phyloP scores from a whole-genome alignment of 768 basidiomycete genomes.

The Lyophyllum atratum region DNA sequence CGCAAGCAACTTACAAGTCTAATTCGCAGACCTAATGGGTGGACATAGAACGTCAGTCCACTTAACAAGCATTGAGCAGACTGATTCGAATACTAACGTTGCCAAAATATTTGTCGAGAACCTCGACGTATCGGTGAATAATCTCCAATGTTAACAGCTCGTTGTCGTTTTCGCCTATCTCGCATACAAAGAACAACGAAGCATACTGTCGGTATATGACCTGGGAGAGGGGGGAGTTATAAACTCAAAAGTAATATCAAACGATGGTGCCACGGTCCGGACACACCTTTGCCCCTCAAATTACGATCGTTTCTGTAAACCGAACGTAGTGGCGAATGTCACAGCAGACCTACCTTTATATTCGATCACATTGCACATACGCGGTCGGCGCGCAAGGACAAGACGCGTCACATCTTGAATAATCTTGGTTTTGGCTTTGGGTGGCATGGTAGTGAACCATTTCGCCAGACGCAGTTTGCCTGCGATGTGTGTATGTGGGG shows the following conservation, averaged over 20 bases:
- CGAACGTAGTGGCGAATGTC: neutral
- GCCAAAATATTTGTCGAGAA: conserved; percentile 79
- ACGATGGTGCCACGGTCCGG: no score
- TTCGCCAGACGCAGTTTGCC: conserved; percentile 94
- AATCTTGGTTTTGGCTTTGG: conserved; percentile 85
- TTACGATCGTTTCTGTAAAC: neutral
- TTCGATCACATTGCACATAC: conserved; percentile 96
- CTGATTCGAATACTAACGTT: conserved; percentile 55
- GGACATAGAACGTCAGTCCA: conserved; percentile 42
- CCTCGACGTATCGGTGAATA: conserved; percentile 82
- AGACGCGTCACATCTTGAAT: conserved; percentile 95
- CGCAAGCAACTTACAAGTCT: conserved; percentile 67
- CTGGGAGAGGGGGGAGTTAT: conserved; percentile 27
- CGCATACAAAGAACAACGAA: conserved; percentile 82
- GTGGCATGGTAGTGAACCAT: conserved; percentile 88
- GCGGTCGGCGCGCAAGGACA: conserved; percentile 81
- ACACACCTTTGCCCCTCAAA: conserved; percentile 36
- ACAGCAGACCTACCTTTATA: conserved; percentile 76
- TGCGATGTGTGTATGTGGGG: conserved; percentile 27
- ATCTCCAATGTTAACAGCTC: conserved; percentile 83
- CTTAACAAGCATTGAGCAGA: conserved; percentile 47
- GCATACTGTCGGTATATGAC: conserved; percentile 86
- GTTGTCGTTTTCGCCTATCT: conserved; percentile 72
- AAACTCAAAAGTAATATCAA: conserved; percentile 35
- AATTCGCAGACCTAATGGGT: conserved; percentile 80